phyloP scores from a whole-genome alignment of 163 green algal species.

The Chlamydomonas reinhardtii region DNA sequence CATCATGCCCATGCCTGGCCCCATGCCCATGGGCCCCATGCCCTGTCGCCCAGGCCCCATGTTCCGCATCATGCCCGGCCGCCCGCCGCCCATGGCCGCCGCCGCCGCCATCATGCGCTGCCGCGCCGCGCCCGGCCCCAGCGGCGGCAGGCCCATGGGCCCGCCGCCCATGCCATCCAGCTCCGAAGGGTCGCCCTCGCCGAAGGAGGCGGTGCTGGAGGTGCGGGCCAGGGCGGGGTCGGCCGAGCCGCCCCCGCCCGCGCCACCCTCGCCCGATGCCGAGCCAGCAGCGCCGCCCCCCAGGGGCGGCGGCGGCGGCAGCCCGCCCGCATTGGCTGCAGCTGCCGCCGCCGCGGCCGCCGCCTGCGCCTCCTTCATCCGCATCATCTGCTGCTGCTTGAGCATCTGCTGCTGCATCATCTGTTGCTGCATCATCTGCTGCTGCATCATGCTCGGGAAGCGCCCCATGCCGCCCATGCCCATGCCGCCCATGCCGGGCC shows the following conservation, averaged over 20 bases:
- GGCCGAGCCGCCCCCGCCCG: background rate
- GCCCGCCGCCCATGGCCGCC: background rate
- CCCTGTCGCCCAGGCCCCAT: no score
- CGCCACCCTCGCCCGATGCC: background rate
- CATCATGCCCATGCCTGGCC: background rate
- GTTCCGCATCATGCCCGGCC: background rate
- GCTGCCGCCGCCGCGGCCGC: background rate
- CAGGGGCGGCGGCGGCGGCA: conserved; percentile 36
- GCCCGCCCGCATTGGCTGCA: background rate
- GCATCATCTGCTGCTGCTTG: conserved; percentile 35
- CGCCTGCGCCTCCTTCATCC: conserved; percentile 27
- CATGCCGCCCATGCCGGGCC: background rate
- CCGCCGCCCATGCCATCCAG: conserved; percentile 3
- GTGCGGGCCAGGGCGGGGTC: background rate
- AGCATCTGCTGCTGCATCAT: conserved; percentile 30
- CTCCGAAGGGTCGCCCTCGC: conserved; percentile 1
- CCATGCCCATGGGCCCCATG: conserved; percentile 6
- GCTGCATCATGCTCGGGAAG: conserved; percentile 21
- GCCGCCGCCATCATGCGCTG: conserved; percentile 2
- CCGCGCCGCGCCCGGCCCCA: conserved; percentile 13
- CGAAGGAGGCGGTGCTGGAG: conserved; percentile 7
- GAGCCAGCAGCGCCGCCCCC: background rate
- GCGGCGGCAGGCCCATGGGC: conserved; percentile 7
- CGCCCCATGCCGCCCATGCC: background rate
- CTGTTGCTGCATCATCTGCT: conserved; percentile 24